Base-by-base conservation (phyloP, 495 filamentous ascomycete genomes). In the Talaromyces nanjingensis region DNA sequence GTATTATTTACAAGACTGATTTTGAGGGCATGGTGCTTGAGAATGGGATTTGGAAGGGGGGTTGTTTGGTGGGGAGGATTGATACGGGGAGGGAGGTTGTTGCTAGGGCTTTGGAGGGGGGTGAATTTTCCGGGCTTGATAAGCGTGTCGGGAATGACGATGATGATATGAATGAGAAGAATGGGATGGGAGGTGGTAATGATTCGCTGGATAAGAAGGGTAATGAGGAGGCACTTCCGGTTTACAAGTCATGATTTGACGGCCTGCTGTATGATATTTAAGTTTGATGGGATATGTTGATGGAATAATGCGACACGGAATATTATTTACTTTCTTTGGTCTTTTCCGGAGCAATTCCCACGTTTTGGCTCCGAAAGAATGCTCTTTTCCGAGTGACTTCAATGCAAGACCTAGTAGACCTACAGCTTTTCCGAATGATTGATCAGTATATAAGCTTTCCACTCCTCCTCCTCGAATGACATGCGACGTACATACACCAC, bases 41-140 rank as follows among this genome's bases (percentile, higher is more conserved):
- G 29, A 60, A 60, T 39, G 58, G 58, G 7, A 60, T 60, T n/a
- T 60, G 58, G 58, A 60, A 60, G 20, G 18, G 37, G n/a, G 58
- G 58, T 22, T 4, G 16, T 1, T 60, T 60, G 33, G 58, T 60
- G 20, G 58, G 58, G 6, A 31, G 8, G 11, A 20, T 60, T 20
- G 58, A 60, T 42, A 16, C 45, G n/a, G 37, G 29, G 4, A 60
- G 29, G 31, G 58, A 60, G 29, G 33, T 60, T n/a, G 24, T 60
- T 37, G n/a, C 22, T 53, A 8, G 49, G 49, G 18, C 49, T 24
- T 12, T 53, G n/a, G 49, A 53, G 14, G 37, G 37, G 14, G 14
- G 9, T 42, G 37, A 16, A 9, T 16, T 42, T 42, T 6, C 37
- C 14, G 37, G 37, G 9, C 0, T 9, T 42, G 14, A 42, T 16